phyloP scores from a whole-genome alignment of 2,329 filamentous ascomycete genomes.

The Onygenales sp. region DNA sequence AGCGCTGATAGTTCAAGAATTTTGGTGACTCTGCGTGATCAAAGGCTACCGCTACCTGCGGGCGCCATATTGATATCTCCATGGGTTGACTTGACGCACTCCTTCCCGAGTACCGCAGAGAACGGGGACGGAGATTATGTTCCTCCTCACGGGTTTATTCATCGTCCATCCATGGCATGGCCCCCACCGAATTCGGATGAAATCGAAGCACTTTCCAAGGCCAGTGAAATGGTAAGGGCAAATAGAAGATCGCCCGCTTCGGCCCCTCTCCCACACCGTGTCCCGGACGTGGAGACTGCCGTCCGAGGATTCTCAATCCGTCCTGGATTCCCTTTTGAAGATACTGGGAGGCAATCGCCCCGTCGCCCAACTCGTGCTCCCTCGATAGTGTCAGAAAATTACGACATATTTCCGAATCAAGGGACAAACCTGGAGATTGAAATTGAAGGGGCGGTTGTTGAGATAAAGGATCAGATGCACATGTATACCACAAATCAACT shows the following conservation, averaged over 20 bases:
- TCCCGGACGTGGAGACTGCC: neutral
- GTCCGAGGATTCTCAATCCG: neutral
- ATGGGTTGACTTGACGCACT: slow-evolving; percentile 93
- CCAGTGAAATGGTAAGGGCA: slow-evolving; percentile 33
- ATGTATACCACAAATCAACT: slow-evolving; percentile 78
- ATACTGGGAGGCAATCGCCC: slow-evolving; percentile 4
- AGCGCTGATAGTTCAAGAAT: slow-evolving; percentile 39
- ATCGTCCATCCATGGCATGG: slow-evolving; percentile 85
- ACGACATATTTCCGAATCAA: slow-evolving; percentile 9
- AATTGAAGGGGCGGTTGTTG: slow-evolving; percentile 60
- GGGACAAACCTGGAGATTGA: slow-evolving; percentile 50
- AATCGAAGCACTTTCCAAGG: slow-evolving; percentile 39
- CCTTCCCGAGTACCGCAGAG: slow-evolving; percentile 77
- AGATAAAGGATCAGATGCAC: slow-evolving; percentile 87
- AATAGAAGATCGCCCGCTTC: slow-evolving; percentile 8
- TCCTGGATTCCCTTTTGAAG: neutral
- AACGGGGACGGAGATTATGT: slow-evolving; percentile 77
- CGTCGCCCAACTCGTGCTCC: neutral
- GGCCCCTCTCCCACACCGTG: neutral
- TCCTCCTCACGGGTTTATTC: slow-evolving; percentile 75
- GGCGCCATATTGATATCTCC: slow-evolving; percentile 86
- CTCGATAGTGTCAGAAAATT: neutral
- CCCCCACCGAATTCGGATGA: slow-evolving; percentile 81
- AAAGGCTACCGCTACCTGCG: slow-evolving; percentile 72
- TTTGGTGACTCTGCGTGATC: slow-evolving; percentile 72